Conservation (phyloP, 1,139 yeast species). For the Candida albicans region DNA sequence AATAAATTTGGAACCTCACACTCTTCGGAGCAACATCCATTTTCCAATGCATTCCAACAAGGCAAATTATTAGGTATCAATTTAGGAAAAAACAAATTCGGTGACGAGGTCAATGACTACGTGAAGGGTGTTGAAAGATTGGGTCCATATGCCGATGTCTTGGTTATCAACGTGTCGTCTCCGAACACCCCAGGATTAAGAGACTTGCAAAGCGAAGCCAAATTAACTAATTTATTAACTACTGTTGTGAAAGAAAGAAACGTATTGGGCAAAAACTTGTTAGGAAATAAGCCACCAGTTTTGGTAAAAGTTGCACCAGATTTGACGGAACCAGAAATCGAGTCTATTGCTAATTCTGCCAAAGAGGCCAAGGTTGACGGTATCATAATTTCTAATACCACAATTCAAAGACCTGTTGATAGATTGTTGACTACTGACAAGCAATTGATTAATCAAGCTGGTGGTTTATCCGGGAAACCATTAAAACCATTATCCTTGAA, state of each 20-base stretch:
- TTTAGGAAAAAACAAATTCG: constrained; percentile 87
- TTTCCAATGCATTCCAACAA: constrained; percentile 57
- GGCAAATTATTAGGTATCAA: constrained; percentile 77
- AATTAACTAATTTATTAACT: constrained; percentile 63
- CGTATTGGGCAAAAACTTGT: constrained; percentile 34
- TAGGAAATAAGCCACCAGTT: constrained; percentile 64
- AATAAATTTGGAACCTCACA: constrained; percentile 18
- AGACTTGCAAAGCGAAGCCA: constrained; percentile 76
- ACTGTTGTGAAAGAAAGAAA: constrained; percentile 66
- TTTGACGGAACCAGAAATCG: constrained; percentile 75
- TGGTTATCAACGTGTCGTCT: constrained; percentile 90
- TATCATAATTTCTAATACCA: constrained; percentile 88
- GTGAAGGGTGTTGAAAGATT: constrained; percentile 78
- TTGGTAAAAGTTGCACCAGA: constrained; percentile 94
- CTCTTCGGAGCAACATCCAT: constrained; percentile 27
- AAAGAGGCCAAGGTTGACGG: constrained; percentile 82
- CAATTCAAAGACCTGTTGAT: constrained; percentile 70
- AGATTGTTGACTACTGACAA: constrained; percentile 48
- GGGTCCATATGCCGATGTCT: constrained; percentile 83
- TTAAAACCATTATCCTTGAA: constrained; percentile 74
- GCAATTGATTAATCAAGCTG: constrained; percentile 55
- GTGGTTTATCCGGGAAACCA: constrained; percentile 94
- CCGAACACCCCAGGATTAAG: constrained; percentile 97
- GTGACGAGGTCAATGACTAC: constrained; percentile 87
- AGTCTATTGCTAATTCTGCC: constrained; percentile 81